Evolutionary conservation across 2,329 filamentous ascomycete species (phyloP).

Genomic region (Penicillium brasilianum): DNA sequence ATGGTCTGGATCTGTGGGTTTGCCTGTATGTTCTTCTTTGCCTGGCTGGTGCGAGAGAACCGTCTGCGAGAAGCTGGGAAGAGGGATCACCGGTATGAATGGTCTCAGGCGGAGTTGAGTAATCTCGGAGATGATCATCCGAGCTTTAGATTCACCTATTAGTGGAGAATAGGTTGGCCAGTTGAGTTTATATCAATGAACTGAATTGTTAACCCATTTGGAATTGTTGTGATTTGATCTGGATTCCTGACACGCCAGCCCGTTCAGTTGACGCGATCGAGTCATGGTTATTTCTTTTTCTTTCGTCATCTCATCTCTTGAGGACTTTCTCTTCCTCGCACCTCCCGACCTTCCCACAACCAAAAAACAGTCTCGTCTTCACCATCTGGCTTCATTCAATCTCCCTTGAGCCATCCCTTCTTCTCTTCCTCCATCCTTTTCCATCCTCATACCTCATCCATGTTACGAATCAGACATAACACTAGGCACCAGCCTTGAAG

Average conservation of each 20-base stretch:
- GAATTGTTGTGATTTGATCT: background rate
- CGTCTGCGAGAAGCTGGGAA: slow-evolving; percentile 40
- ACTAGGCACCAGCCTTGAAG: background rate
- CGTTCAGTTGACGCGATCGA: background rate
- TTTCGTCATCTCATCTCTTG: background rate
- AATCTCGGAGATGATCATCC: slow-evolving; percentile 50
- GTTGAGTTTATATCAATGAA: background rate
- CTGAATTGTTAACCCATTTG: background rate
- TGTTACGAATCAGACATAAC: background rate
- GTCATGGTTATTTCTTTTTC: background rate
- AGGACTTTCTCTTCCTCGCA: background rate
- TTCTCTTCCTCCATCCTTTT: background rate
- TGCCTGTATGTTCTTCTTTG: slow-evolving; percentile 38
- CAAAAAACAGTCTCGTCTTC: background rate
- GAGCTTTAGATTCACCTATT: slow-evolving; percentile 45
- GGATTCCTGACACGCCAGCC: background rate
- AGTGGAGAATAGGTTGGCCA: background rate
- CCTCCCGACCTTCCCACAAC: background rate
- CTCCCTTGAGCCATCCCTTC: background rate
- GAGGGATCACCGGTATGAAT: slow-evolving; percentile 41
- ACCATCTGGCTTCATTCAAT: background rate
- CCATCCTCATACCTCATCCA: background rate
- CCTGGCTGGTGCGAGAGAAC: slow-evolving; percentile 45
- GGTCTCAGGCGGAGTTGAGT: slow-evolving; percentile 42
- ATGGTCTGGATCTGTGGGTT: slow-evolving; percentile 44